Evolutionary conservation across 768 basidiomycete species (phyloP).

Genomic region (Collybia sordida): DNA sequence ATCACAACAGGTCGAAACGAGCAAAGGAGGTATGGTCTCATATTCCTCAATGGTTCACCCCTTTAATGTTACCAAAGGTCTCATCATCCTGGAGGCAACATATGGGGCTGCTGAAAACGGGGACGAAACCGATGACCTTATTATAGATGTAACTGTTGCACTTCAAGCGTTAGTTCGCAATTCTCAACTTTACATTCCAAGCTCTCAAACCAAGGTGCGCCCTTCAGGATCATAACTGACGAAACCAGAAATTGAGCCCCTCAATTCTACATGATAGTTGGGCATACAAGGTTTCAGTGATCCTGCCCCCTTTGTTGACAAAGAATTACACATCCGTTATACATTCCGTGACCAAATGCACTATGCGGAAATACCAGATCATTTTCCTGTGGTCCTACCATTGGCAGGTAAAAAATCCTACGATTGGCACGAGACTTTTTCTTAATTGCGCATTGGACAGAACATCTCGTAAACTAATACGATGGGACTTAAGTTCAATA

Average conservation of each 20-base stretch:
- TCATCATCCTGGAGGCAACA: constrained; percentile 73
- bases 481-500: not conserved
- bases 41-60: constrained; percentile 1
- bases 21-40: constrained; percentile 56
- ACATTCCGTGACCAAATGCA: constrained; percentile 72
- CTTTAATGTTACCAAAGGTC: constrained; percentile 43
- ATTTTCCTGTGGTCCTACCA: constrained; percentile 69
- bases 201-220: constrained; percentile 70
- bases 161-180: constrained; percentile 80
- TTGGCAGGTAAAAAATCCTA: constrained; percentile 57
- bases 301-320: constrained; percentile 71
- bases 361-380: constrained; percentile 75
- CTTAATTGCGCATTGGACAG: constrained; percentile 7
- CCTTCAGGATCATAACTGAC: not conserved
- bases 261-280: constrained; percentile 36
- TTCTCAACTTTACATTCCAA: constrained; percentile 77
- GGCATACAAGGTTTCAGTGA: constrained; percentile 88
- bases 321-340: constrained; percentile 73
- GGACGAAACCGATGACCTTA: constrained; percentile 51
- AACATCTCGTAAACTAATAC: constrained; percentile 18
- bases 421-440: not conserved
- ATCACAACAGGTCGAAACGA: constrained; percentile 61
- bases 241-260: too few species aligned
- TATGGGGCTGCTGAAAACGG: constrained; percentile 62
- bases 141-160: constrained; percentile 77